Evolutionary conservation across 345 rosid genomes (phyloP).

Genomic region (Euclidium syriacum): DNA sequence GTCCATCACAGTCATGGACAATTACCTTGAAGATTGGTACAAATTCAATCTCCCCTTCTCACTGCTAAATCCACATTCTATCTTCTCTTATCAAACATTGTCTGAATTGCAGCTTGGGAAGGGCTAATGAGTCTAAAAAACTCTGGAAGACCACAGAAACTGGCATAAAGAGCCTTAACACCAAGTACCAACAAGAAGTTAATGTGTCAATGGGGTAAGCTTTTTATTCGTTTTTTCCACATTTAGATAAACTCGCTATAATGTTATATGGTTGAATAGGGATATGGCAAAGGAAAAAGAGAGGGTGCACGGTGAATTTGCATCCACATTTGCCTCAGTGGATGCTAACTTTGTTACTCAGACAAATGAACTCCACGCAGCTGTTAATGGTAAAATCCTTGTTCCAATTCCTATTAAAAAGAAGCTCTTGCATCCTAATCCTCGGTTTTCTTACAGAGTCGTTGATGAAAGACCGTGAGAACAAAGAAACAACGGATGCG

Average conservation of each 20-base stretch:
- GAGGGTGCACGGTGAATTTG: constrained; percentile 37
- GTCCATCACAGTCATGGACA: constrained; percentile 47
- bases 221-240: background rate
- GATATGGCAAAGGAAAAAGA: constrained; percentile 36
- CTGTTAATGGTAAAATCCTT: constrained; percentile 51
- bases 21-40: constrained; percentile 62
- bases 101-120: constrained; percentile 44
- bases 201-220: constrained; percentile 9
- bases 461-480: constrained; percentile 44
- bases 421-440: background rate
- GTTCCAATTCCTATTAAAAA: background rate
- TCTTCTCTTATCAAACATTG: background rate
- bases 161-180: constrained; percentile 36
- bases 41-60: background rate
- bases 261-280: constrained; percentile 36
- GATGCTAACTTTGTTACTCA: constrained; percentile 41
- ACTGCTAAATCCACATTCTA: background rate
- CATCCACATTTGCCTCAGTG: constrained; percentile 40
- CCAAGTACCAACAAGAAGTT: constrained; percentile 22
- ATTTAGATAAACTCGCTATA: background rate
- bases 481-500: constrained; percentile 52
- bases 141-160: constrained; percentile 51
- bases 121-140: constrained; percentile 37
- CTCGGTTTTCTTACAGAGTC: constrained; percentile 46
- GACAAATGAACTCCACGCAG: constrained; percentile 34